phyloP scores from a whole-genome alignment of 768 basidiomycete species.

The Podaxis rugospora region DNA sequence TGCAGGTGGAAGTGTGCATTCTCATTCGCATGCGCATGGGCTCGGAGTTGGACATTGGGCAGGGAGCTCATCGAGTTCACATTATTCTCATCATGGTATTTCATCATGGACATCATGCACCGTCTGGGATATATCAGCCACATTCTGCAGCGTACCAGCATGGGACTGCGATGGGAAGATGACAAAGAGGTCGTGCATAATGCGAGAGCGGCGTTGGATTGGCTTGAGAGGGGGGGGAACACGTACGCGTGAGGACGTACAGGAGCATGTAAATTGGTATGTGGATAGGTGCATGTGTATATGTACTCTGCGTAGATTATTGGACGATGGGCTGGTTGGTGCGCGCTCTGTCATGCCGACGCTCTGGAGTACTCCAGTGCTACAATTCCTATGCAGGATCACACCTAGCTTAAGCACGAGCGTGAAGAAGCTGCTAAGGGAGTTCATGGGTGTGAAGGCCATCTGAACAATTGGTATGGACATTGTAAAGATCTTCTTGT shows the following conservation, averaged over 20 bases:
- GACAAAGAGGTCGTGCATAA: constrained; percentile 55
- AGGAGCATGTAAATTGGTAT: neutral
- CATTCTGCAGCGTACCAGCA: constrained; percentile 19
- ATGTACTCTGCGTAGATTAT: no score
- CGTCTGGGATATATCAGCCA: constrained; percentile 10
- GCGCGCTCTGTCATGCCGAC: no score
- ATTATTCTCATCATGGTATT: constrained; percentile 2
- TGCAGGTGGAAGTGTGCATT: neutral
- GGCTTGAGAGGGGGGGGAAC: constrained; percentile 18
- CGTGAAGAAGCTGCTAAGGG: no score
- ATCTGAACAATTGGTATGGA: no score
- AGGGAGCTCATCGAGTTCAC: constrained; percentile 7
- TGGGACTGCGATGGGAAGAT: constrained; percentile 44
- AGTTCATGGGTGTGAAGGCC: no score
- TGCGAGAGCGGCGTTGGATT: constrained; percentile 33
- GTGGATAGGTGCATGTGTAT: neutral
- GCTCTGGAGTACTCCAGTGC: no score
- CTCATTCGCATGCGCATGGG: neutral
- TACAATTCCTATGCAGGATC: no score
- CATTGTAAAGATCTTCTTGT: no score
- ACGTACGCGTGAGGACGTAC: neutral
- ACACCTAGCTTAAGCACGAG: no score
- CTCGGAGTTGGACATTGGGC: constrained; percentile 1
- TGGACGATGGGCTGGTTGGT: no score
- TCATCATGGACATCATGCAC: constrained; percentile 5